Percentiles rank a stretch among this genome's conserved stretches.
Conservation (phyloP, 177 flowering plant species). For the Vitis hybrid region DNA sequence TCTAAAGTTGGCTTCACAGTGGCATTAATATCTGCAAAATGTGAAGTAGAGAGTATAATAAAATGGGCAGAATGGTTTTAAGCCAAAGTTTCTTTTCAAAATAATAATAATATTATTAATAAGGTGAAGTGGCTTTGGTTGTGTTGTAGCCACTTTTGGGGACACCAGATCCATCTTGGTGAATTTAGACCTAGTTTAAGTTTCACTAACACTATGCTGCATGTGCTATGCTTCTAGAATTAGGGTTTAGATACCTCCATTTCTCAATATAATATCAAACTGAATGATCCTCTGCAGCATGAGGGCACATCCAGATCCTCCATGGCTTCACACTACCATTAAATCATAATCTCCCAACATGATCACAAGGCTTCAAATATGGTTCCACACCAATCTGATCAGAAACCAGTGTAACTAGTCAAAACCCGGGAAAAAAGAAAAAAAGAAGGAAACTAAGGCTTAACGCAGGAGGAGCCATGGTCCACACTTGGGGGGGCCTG, state of each 20-base stretch:
- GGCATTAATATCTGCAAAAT: not conserved
- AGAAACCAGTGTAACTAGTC: not conserved
- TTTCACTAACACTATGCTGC: constrained; percentile 4
- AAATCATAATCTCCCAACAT: not conserved
- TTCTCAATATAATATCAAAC: not conserved
- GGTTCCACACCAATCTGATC: no score
- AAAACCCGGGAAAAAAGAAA: no score
- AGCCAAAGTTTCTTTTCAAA: not conserved
- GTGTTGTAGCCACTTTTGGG: constrained; percentile 40
- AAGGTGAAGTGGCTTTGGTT: constrained; percentile 28
- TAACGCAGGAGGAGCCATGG: no score
- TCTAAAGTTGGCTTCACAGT: not conserved
- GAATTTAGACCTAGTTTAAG: constrained; percentile 20
- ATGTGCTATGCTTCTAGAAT: constrained; percentile 16
- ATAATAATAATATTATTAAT: not conserved
- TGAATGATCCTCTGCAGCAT: not conserved
- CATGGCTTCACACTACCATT: no score
- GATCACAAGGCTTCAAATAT: not conserved
- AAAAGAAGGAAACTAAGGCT: no score
- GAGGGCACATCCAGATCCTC: not conserved
- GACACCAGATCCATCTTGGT: constrained; percentile 31
- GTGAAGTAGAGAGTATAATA: not conserved
- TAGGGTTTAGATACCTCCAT: not conserved
- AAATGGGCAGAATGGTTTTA: not conserved
- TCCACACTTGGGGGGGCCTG: not conserved